These are phyloP conservation scores for Agrocybe pediades DNA, from an alignment of 768 basidiomycete species.

Conservation along the genomic window DNA sequence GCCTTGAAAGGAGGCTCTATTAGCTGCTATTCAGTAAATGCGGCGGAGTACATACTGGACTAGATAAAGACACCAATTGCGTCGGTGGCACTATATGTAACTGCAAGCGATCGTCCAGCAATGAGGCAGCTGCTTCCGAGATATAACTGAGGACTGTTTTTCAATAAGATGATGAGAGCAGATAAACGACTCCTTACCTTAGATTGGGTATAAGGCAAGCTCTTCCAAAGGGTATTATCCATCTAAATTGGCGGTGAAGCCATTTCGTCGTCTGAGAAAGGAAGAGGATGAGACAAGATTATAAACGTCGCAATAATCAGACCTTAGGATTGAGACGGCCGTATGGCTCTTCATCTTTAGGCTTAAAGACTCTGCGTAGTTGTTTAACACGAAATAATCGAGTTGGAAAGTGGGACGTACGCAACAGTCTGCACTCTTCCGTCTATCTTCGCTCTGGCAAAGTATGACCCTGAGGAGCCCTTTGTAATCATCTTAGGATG, in stretches of 20 bases:
- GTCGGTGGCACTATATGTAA: constrained; percentile 87
- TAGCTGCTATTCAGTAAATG: background rate
- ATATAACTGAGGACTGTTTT: constrained; percentile 64
- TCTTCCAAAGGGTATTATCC: constrained; percentile 90
- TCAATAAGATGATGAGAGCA: background rate
- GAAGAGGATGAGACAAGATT: background rate
- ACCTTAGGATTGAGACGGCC: constrained; percentile 88
- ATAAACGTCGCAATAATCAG: constrained; percentile 1
- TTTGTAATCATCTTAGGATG: constrained; percentile 92
- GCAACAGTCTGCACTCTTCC: constrained; percentile 79
- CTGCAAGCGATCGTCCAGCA: constrained; percentile 73
- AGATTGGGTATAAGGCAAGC: constrained; percentile 89
- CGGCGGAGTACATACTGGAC: constrained; percentile 49
- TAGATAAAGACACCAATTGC: constrained; percentile 79
- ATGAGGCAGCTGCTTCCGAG: constrained; percentile 85
- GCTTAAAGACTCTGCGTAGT: constrained; percentile 77
- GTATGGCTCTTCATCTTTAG: constrained; percentile 90
- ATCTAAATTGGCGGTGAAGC: constrained; percentile 85
- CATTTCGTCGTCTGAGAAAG: constrained; percentile 78
- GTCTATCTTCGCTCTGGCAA: constrained; percentile 82
- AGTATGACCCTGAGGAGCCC: constrained; percentile 90
- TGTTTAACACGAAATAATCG: background rate
- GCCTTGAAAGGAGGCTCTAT: constrained; percentile 43
- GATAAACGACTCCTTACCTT: constrained; percentile 45
- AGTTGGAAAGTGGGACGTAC: constrained; percentile 42